Evolutionary conservation across 768 basidiomycete species (phyloP).

Genomic region (Auricularia heimuer): DNA sequence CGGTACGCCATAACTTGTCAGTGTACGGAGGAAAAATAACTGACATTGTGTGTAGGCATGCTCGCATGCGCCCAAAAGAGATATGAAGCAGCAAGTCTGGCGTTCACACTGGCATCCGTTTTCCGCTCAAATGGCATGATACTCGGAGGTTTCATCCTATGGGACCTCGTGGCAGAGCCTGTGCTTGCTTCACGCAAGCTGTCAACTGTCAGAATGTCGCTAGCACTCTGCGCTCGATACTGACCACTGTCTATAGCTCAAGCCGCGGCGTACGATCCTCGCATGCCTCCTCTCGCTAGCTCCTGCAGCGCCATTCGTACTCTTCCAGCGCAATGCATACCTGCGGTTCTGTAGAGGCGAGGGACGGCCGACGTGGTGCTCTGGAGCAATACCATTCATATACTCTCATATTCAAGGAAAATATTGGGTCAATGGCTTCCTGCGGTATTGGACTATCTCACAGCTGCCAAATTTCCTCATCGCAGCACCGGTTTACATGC

Average conservation of each 20-base stretch:
- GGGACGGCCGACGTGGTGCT: conserved; percentile 52
- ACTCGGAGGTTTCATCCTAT: conserved; percentile 67
- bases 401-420: conserved; percentile 73
- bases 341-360: conserved; percentile 44
- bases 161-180: conserved; percentile 57
- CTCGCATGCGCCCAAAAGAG: conserved; percentile 36
- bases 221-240: conserved; percentile 5
- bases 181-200: conserved; percentile 22
- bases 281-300: conserved; percentile 29
- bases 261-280: not conserved
- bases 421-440: conserved; percentile 83
- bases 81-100: conserved; percentile 48
- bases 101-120: conserved; percentile 50
- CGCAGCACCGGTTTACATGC: conserved; percentile 44
- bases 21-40: not conserved
- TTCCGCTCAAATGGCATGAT: conserved; percentile 77
- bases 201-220: conserved; percentile 2
- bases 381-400: conserved; percentile 46
- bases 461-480: conserved; percentile 88
- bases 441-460: conserved; percentile 73
- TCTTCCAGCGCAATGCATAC: conserved; percentile 64
- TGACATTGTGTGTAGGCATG: conserved; percentile 38
- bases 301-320: conserved; percentile 44
- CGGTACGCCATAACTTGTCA: conserved; percentile 30
- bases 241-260: not conserved